Conservation (phyloP, 345 rosid genomes). For the Streptanthus diversifolius region DNA sequence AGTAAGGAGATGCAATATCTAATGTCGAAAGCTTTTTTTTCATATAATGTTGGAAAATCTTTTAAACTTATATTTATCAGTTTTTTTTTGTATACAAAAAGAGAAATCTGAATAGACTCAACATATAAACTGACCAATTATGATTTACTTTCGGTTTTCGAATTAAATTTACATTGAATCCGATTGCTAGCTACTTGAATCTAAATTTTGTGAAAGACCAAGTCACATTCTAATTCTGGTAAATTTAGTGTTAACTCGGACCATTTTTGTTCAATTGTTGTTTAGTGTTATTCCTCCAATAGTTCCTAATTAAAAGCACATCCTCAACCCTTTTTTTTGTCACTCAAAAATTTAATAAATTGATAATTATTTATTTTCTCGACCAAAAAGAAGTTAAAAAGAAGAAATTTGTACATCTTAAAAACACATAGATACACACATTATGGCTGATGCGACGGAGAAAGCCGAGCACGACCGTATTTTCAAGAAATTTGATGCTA, state of each 20-base stretch:
- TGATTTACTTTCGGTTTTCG: background rate
- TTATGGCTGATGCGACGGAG: conserved; percentile 59
- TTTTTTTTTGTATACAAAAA: background rate
- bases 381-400: background rate
- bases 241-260: conserved; percentile 4
- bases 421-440: background rate
- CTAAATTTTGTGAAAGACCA: conserved; percentile 3
- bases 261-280: conserved; percentile 14
- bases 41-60: background rate
- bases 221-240: conserved; percentile 17
- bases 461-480: conserved; percentile 55
- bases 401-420: background rate
- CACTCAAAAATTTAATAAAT: conserved; percentile 9
- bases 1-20: background rate
- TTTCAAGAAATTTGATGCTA: conserved; percentile 76
- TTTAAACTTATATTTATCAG: background rate
- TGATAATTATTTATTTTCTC: background rate
- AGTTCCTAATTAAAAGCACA: conserved; percentile 27
- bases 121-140: background rate
- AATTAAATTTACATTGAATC: background rate
- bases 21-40: background rate
- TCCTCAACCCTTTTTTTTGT: conserved; percentile 10
- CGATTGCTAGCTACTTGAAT: conserved; percentile 6
- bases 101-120: background rate
- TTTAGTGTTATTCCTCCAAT: conserved; percentile 18